A percentile compares a stretch with the other conserved stretches of the same genome.
Conservation (phyloP, 148 eudicot species). For the Vaccinium corymbosum region DNA sequence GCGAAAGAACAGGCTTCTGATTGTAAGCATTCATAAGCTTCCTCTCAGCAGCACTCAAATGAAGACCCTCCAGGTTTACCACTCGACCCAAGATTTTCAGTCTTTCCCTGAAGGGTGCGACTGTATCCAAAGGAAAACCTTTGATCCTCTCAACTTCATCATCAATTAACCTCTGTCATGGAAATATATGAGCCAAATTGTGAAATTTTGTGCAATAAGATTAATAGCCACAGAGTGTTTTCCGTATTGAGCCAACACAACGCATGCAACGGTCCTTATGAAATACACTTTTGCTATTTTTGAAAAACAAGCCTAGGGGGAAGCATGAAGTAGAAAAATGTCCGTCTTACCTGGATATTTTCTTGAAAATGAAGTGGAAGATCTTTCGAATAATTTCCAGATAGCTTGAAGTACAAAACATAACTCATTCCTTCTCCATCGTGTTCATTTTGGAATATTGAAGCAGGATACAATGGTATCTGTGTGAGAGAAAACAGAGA, state of each 20-base stretch:
- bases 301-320: too few relatives aligned
- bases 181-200: slow-evolving; percentile 2
- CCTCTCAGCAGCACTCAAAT: slow-evolving; percentile 62
- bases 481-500: slow-evolving; percentile 18
- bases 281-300: neutral
- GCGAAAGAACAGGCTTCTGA: slow-evolving; percentile 93
- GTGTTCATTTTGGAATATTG: slow-evolving; percentile 68
- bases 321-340: neutral
- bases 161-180: slow-evolving; percentile 61
- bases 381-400: slow-evolving; percentile 66
- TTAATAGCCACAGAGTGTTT: neutral
- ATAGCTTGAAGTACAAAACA: slow-evolving; percentile 75
- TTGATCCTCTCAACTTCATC: slow-evolving; percentile 74
- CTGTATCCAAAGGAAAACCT: slow-evolving; percentile 64
- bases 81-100: slow-evolving; percentile 82
- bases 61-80: slow-evolving; percentile 67
- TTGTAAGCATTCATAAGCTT: slow-evolving; percentile 85
- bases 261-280: neutral
- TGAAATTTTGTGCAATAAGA: neutral
- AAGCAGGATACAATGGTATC: slow-evolving; percentile 82
- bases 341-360: slow-evolving; percentile 61
- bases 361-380: slow-evolving; percentile 80
- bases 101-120: slow-evolving; percentile 71
- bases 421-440: slow-evolving; percentile 89
- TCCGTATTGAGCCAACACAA: neutral